Evolutionary conservation across 2,329 filamentous ascomycete species (phyloP), one percentile per base, ranked within the genome.

Genomic region (Apiospora aurea): DNA sequence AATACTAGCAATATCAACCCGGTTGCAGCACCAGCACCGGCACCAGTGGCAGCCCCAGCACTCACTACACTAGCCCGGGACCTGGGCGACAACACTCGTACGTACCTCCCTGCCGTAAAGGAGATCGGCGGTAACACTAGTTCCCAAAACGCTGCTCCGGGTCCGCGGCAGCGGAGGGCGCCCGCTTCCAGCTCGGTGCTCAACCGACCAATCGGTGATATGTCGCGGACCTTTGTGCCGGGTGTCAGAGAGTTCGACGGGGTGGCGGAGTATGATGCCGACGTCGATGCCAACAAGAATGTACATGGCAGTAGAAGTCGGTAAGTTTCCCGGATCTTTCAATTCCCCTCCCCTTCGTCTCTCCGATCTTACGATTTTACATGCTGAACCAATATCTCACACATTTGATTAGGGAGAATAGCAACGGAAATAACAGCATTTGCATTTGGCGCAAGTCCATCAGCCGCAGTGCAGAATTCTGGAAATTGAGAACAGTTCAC

Each of bases 191-290:
- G n/a, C 38, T 11, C 69, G 51, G 34, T 70, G 24, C 69, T 70
- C 47, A 21, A 46, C 38, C 26, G 69, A 21, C 16, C 16, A 8
- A 53, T 70, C 16, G 69, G 69, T 41, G 69, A 66, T 24, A 70
- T 70, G 69, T 46, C 69, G 69, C 69, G 51, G 34, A 70, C 69
- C 10, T 26, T 67, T 29, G 6, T 67, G 21, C 57, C 14, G 26
- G 41, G 57, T 24, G 57, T 67, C 24, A 24, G 11, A n/a, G 53
- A 70, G 14, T 14, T 29, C 14, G 51, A 64, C 18, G 57, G 57
- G 11, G 29, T 6, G 34, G 29, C 21, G 34, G 57, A 64, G 34
- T 38, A 24, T n/a, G 57, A 64, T 13, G 34, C 57, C 10, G 57
- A 64, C 10, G 18, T 41, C 21, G 57, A 64, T 7, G 34, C 34